A percentile compares a stretch with the other conserved stretches of the same genome.
phyloP scores from a whole-genome alignment of 1,284 basidiomycete species.

The Papiliotrema flavescens region DNA sequence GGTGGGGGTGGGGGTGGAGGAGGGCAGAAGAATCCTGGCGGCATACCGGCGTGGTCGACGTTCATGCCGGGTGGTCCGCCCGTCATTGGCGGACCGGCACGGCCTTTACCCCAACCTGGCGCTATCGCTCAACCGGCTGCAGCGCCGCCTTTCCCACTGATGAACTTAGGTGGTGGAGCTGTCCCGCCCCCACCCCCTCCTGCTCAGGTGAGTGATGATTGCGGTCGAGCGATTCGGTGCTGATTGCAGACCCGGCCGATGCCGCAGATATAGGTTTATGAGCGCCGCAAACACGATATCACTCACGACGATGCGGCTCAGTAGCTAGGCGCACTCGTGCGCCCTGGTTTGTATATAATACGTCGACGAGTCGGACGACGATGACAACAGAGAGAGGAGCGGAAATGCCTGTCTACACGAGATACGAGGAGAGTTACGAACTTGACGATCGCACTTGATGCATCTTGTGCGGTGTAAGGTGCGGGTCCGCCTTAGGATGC shows the following conservation, averaged over 20 bases:
- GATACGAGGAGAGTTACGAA: no score
- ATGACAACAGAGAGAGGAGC: no score
- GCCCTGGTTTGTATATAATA: no score
- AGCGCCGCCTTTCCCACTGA: background rate
- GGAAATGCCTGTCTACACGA: no score
- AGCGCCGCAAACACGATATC: no score
- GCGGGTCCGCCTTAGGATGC: no score
- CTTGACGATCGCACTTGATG: no score
- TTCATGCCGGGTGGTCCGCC: slow-evolving; percentile 10
- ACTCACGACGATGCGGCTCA: no score
- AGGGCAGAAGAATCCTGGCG: slow-evolving; percentile 9
- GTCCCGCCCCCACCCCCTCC: slow-evolving; percentile 9
- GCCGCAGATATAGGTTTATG: background rate
- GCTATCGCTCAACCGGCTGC: slow-evolving; percentile 3
- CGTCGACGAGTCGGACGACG: no score
- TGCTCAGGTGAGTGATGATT: slow-evolving; percentile 2
- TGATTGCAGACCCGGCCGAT: slow-evolving; percentile 3
- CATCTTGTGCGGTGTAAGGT: no score
- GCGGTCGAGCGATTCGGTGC: background rate
- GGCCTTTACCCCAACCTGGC: slow-evolving; percentile 12
- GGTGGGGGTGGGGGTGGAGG: slow-evolving; percentile 2
- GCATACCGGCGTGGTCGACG: slow-evolving; percentile 18
- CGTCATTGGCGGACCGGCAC: slow-evolving; percentile 9
- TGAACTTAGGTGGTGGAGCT: slow-evolving; percentile 7
- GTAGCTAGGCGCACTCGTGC: no score